Conservation (phyloP, 2,329 filamentous ascomycete species). For the Tricladium varicosporioides region DNA sequence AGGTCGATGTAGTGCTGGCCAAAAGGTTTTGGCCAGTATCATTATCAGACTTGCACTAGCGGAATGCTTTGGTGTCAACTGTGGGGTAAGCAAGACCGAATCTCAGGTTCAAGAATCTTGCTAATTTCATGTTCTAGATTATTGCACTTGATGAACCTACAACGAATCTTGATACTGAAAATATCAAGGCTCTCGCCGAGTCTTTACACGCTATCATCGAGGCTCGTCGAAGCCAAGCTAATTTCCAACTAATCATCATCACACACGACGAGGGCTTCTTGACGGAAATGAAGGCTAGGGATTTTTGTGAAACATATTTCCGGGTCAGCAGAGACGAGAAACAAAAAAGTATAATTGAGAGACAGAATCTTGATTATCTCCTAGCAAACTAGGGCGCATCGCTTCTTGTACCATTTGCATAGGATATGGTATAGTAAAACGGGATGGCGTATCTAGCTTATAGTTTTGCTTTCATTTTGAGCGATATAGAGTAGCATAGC, state of each 20-base stretch:
- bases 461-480: too few relatives aligned
- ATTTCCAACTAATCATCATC: conserved; percentile 98
- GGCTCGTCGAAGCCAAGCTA: conserved; percentile 76
- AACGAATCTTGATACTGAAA: conserved; percentile 93
- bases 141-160: conserved; percentile 97
- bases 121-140: conserved; percentile 42
- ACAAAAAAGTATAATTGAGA: conserved; percentile 85
- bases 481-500: too few relatives aligned
- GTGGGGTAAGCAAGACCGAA: conserved; percentile 52
- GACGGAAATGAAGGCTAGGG: conserved; percentile 86
- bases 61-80: conserved; percentile 94
- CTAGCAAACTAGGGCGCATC: conserved; percentile 3
- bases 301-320: conserved; percentile 92
- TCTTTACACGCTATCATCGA: conserved; percentile 86
- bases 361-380: conserved; percentile 40
- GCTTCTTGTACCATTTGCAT: neutral
- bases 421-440: neutral
- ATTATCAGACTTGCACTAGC: conserved; percentile 95
- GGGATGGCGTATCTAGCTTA: neutral
- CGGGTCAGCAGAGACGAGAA: conserved; percentile 77
- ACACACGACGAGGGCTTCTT: conserved; percentile 98
- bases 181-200: conserved; percentile 84
- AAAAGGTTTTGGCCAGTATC: conserved; percentile 95
- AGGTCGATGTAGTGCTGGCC: conserved; percentile 91
- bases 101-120: neutral